Evolutionary conservation across 1,284 basidiomycete species (phyloP).

Genomic region (Neolentinus lepideus): DNA sequence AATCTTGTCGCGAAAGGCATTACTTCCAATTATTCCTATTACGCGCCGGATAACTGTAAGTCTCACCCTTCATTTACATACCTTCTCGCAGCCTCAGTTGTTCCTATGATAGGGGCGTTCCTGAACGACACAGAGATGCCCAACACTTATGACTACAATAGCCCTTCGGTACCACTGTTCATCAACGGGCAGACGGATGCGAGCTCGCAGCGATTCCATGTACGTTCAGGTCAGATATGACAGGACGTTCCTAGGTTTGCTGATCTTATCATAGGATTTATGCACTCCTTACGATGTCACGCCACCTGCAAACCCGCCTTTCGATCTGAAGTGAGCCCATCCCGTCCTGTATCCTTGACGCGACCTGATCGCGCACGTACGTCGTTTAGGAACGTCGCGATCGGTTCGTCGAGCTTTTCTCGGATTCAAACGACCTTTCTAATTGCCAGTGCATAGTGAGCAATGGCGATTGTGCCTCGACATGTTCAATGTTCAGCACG

Average conservation of each 20-base stretch:
- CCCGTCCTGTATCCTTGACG: background rate
- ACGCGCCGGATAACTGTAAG: slow-evolving; percentile 14
- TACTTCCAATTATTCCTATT: slow-evolving; percentile 30
- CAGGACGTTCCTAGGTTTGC: background rate
- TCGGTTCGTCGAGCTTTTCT: background rate
- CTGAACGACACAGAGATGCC: slow-evolving; percentile 44
- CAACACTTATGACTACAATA: slow-evolving; percentile 38
- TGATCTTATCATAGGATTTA: background rate
- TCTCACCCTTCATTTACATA: background rate
- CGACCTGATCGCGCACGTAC: background rate
- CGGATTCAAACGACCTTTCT: background rate
- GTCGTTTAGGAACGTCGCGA: background rate
- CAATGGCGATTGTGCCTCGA: slow-evolving; percentile 53
- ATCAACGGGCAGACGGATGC: slow-evolving; percentile 42
- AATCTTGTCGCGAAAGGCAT: slow-evolving; percentile 39
- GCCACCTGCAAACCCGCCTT: slow-evolving; percentile 45
- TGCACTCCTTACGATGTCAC: slow-evolving; percentile 18
- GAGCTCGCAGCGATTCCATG: slow-evolving; percentile 51
- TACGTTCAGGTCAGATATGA: slow-evolving; percentile 23
- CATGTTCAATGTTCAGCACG: slow-evolving; percentile 59
- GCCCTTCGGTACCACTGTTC: slow-evolving; percentile 33
- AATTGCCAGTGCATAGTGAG: slow-evolving; percentile 20
- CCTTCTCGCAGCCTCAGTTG: background rate
- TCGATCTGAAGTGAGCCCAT: slow-evolving; percentile 29
- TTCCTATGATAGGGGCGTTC: slow-evolving; percentile 36